Evolutionary conservation across 805 yeast species (phyloP).

Genomic region (Candida khao-thaluensis): DNA sequence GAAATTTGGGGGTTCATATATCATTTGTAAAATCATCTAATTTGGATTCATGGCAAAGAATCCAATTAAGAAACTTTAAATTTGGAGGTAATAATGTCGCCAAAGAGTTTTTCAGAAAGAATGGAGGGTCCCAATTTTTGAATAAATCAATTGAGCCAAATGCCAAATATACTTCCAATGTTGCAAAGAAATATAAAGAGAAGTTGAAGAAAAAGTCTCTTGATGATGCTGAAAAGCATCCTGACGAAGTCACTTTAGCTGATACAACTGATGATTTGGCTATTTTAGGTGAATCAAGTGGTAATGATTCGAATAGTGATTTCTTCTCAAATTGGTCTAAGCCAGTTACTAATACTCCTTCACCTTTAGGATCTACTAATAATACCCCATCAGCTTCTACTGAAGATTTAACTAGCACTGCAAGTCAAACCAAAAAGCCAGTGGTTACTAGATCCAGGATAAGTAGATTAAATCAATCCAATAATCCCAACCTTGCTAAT

Average conservation of each 20-base stretch:
- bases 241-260: conserved; percentile 71
- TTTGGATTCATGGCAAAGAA: conserved; percentile 91
- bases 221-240: conserved; percentile 66
- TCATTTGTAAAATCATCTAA: conserved; percentile 91
- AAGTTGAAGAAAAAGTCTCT: conserved; percentile 69
- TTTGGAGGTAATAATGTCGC: conserved; percentile 91
- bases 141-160: conserved; percentile 51
- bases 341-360: conserved; percentile 56
- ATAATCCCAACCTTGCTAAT: conserved; percentile 15
- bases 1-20: conserved; percentile 94
- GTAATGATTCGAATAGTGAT: conserved; percentile 63
- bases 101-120: conserved; percentile 75
- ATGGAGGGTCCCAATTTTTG: conserved; percentile 78
- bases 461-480: conserved; percentile 19
- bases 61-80: conserved; percentile 87
- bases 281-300: conserved; percentile 28
- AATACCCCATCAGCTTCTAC: conserved; percentile 43
- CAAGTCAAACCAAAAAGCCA: conserved; percentile 17
- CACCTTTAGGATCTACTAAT: conserved; percentile 48
- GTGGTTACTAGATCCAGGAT: conserved; percentile 23
- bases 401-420: conserved; percentile 26
- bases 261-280: conserved; percentile 33
- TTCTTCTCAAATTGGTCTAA: conserved; percentile 92
- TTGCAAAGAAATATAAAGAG: conserved; percentile 78
- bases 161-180: conserved; percentile 75